Base-by-base conservation (phyloP, 371 early-diverging fungal species). In the Circinella minor region DNA sequence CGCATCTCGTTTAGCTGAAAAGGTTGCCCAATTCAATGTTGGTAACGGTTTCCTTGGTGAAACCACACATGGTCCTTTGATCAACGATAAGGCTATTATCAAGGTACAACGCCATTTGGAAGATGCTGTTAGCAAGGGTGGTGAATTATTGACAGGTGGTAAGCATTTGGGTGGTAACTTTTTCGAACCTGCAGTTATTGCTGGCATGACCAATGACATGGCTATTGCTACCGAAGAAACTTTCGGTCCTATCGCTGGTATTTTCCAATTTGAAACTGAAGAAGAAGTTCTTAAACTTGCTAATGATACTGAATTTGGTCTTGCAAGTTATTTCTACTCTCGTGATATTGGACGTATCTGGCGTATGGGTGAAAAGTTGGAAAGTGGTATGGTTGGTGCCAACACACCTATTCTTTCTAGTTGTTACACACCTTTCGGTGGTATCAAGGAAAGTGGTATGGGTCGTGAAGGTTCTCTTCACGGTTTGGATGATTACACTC, bases 311-410 rank as follows among this genome's bases (percentile, higher is more conserved):
- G 73, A 80, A 4, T 90, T 89, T 49, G 97, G 97, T 7, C 77
- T 96, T 63, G 94, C 96, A 2, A 91, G 89, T 10, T 97, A 96
- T 83, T 90, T 95, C 73, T 97, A 86, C 77, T 90, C 92, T 61
- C 82, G 88, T 36, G 91, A 92, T 67, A 74, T 95, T 36, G 81
- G 88, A 6, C 87, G 95, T 9, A 83, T 91, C 73, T 93, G 90
- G 88, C 86, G 93, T 3, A 92, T 97, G 3, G 88, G 95, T 18
- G 95, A 95, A 77, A 83, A 80, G 14, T 68, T 97, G 63, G 92
- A 96, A 70, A 84, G 88, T 3, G 97, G 97, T 66, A 96, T 97
- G 94, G 95, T 97, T 7, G 96, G 96, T 38, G 91, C 94, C 37
- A 97, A 97, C 74, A 89, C 92, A 3, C 91, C 91, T 15, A 70